Base-by-base conservation (phyloP, 257 asterid genomes). In the Lithospermum erythrorhizon region DNA sequence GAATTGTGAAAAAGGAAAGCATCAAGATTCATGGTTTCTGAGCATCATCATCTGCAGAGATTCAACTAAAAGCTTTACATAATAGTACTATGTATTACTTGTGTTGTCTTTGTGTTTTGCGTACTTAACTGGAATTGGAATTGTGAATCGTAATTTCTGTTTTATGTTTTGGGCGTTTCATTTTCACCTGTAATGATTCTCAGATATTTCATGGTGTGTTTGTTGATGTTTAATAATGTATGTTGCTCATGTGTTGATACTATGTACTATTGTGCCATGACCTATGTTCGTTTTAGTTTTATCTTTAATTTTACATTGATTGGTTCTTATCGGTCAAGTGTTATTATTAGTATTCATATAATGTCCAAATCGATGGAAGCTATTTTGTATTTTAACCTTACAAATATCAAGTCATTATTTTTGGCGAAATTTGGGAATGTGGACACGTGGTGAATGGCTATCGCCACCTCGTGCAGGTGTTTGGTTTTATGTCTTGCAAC, bases 11-110 rank as follows among this genome's bases (percentile, higher is more conserved):
- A 76, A 79, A 79, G 68, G 82, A 79, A 21, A 69, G 68, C 59
- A 79, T 79, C 75, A 79, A 79, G 70, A 73, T 79, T 66, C 84
- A 79, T 68, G 84, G 84, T 70, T 79, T 79, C 69, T 79, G 72
- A 76, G 55, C 47, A 19, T 25, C 37, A 17, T 11, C 35, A 57
- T 21, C 52, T 51, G 61, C 63, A 48, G 21, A 24, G 52, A 9
- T 59, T 56, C 27, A 30, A 57, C 55, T 20, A 21, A 20, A 57
- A 47, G 45, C 53, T 66, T 47, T 19, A 14, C 27, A 53, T 29
- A 18, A 53, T 29, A 18, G 16, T 41, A 20, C 62, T n/a, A 20
- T 51, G 16, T 41, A 18, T 66, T n/a, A 23, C 51, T 30, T 57
- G 47, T 54, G 17, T 35, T 35, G 45, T 35, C 13, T 35, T 61